Evolutionary conservation across 768 basidiomycete species (phyloP).

Genomic region (Lactarius hengduanensis): DNA sequence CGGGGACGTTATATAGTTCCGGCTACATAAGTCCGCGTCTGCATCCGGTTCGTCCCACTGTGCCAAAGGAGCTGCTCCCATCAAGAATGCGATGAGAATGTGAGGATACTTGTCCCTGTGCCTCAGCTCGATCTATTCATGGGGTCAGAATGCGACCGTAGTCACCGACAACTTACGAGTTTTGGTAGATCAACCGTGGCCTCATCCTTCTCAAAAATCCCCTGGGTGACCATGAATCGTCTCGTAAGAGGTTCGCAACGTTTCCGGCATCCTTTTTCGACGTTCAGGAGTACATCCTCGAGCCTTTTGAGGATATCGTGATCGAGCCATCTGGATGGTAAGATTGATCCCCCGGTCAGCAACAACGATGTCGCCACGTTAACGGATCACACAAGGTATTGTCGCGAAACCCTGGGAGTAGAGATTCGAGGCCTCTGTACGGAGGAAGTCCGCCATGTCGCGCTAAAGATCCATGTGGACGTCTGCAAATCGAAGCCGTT

Average conservation of each 20-base stretch:
- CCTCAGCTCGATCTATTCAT: conserved; percentile 82
- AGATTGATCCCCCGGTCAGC: conserved; percentile 97
- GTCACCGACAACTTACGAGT: conserved; percentile 65
- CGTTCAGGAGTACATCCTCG: conserved; percentile 72
- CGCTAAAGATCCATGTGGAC: conserved; percentile 85
- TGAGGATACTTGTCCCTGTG: conserved; percentile 83
- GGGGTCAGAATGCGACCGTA: not conserved
- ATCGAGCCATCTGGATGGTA: conserved; percentile 93
- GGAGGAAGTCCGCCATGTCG: conserved; percentile 88
- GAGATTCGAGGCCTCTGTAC: conserved; percentile 83
- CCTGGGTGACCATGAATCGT: conserved; percentile 78
- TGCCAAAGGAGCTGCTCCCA: no score
- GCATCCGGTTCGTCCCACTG: no score
- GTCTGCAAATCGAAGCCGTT: conserved; percentile 46
- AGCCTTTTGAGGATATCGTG: conserved; percentile 92
- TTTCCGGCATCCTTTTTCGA: conserved; percentile 89
- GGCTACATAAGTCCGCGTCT: no score
- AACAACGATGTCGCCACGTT: conserved; percentile 95
- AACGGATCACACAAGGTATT: conserved; percentile 91
- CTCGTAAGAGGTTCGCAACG: conserved; percentile 66
- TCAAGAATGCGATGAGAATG: no score
- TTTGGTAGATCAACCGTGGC: no score
- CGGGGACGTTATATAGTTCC: conserved; percentile 63
- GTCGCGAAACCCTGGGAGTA: conserved; percentile 64
- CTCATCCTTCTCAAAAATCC: conserved; percentile 44